Evolutionary conservation across 352 stramenopile species (phyloP), one percentile per base, ranked within the genome.

Genomic region (Pythium aquatile): DNA sequence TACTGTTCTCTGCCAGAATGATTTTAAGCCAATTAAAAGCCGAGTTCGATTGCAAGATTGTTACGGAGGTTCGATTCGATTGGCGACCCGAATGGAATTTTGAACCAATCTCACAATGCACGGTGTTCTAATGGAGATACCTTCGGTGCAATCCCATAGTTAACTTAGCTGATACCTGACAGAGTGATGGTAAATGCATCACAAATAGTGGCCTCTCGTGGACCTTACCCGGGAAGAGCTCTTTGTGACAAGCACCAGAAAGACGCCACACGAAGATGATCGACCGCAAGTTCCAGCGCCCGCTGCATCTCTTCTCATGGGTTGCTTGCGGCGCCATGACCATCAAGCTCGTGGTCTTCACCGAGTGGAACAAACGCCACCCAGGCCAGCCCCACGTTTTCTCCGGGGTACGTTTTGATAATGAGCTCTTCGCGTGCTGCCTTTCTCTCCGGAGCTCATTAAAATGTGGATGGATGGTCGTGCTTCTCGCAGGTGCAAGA

Each of bases 281-380:
- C 48, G 83, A 94, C 68, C 85, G 85, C 73, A 83, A 85, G 66
- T 94, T 88, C 65, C 83, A 93, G 64, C 80, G 85, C 48, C 88
- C 87, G 46, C 68, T 96, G 72, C 84, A 96, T 61, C 75, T 96
- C 48, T 93, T 94, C 68, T 89, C 84, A 56, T 92, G 83, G 76
- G 76, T 77, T 40, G 78, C 84, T 16, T 96, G 87, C 70, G 73
- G 70, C 32, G 85, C 85, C 62, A 92, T 96, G 83, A 80, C 83
- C 37, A 63, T 76, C 55, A 96, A 96, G 70, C 72, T 96, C 60
- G 85, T 94, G 61, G 63, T 94, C 61, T 96, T 96, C 75, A 96
- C 87, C 1, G 85, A 94, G 30, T 96, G 79, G 70, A 80, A 75
- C 40, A 78, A 70, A 10, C 76, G 73, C 29, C 77, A 77, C 47